Percentiles rank a stretch among this genome's conserved stretches.
Conservation (phyloP, 768 basidiomycete species). For the Tylopilus subfusipes region DNA sequence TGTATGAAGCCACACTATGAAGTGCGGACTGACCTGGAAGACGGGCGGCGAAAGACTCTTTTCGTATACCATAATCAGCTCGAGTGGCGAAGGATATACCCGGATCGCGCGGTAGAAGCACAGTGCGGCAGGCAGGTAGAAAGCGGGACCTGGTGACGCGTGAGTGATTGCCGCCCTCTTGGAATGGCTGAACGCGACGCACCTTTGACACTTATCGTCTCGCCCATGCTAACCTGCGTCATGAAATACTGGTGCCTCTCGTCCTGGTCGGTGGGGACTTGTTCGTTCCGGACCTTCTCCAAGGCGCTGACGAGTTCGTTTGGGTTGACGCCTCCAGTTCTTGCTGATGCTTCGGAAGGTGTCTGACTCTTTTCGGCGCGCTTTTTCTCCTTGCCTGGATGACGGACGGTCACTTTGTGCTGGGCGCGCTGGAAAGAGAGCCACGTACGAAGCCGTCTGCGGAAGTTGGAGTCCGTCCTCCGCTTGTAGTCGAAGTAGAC, state of each 20-base stretch:
- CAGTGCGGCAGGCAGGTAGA: conserved; percentile 76
- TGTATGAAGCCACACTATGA: not conserved
- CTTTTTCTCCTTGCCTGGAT: conserved; percentile 87
- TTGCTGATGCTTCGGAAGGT: conserved; percentile 33
- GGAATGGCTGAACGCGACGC: not conserved
- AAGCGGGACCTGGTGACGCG: conserved; percentile 61
- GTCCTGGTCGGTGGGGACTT: conserved; percentile 61
- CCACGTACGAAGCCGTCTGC: conserved; percentile 77
- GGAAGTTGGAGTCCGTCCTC: conserved; percentile 81
- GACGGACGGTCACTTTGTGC: not conserved
- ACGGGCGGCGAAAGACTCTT: conserved; percentile 80
- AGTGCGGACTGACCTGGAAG: conserved; percentile 57
- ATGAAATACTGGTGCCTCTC: conserved; percentile 90
- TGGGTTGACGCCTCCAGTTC: conserved; percentile 34
- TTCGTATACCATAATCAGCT: conserved; percentile 93
- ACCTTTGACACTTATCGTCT: conserved; percentile 79
- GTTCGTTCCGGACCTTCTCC: conserved; percentile 65
- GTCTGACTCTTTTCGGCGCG: conserved; percentile 69
- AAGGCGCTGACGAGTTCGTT: conserved; percentile 63
- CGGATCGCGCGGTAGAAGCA: conserved; percentile 91
- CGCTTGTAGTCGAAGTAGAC: conserved; percentile 95
- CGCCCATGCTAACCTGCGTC: conserved; percentile 83
- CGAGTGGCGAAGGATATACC: conserved; percentile 92
- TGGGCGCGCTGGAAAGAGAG: not conserved
- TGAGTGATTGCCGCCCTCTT: not conserved